These are phyloP conservation scores for Phytopythium vexans DNA, from an alignment of 352 stramenopile genomes.

Conservation along the genomic window DNA sequence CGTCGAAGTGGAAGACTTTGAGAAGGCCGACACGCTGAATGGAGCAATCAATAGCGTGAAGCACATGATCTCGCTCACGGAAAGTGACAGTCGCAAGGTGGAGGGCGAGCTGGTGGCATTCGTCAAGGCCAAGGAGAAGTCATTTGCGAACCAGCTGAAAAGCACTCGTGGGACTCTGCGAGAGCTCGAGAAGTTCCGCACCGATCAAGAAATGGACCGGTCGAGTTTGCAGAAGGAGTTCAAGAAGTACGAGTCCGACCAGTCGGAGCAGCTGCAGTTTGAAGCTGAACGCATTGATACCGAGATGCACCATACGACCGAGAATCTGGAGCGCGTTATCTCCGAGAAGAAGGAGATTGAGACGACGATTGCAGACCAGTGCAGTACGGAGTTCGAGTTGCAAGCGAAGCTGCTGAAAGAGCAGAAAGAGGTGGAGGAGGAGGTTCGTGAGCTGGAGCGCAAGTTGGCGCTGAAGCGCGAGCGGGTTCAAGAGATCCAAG, in stretches of 20 bases:
- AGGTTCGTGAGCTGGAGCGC: conserved; percentile 69
- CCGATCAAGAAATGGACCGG: conserved; percentile 62
- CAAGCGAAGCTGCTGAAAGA: conserved; percentile 54
- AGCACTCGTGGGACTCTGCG: conserved; percentile 69
- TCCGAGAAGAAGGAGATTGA: conserved; percentile 79
- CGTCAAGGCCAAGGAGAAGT: conserved; percentile 74
- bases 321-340: conserved; percentile 65
- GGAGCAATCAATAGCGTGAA: conserved; percentile 76
- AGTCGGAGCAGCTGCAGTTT: conserved; percentile 77
- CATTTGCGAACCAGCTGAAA: conserved; percentile 72
- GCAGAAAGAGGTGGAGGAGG: conserved; percentile 55
- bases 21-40: conserved; percentile 80
- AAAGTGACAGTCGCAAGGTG: conserved; percentile 77
- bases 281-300: conserved; percentile 72
- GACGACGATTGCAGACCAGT: conserved; percentile 71
- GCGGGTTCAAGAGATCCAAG: conserved; percentile 56
- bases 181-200: conserved; percentile 73
- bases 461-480: conserved; percentile 60
- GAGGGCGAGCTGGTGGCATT: conserved; percentile 70
- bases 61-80: conserved; percentile 74
- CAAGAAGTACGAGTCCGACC: conserved; percentile 59
- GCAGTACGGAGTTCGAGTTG: conserved; percentile 53
- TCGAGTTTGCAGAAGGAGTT: conserved; percentile 44
- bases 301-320: conserved; percentile 71
- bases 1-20: conserved; percentile 81